Evolutionary conservation across 2,329 filamentous ascomycete species (phyloP), one percentile per base, ranked within the genome.

Genomic region (Lachnellula suecica): DNA sequence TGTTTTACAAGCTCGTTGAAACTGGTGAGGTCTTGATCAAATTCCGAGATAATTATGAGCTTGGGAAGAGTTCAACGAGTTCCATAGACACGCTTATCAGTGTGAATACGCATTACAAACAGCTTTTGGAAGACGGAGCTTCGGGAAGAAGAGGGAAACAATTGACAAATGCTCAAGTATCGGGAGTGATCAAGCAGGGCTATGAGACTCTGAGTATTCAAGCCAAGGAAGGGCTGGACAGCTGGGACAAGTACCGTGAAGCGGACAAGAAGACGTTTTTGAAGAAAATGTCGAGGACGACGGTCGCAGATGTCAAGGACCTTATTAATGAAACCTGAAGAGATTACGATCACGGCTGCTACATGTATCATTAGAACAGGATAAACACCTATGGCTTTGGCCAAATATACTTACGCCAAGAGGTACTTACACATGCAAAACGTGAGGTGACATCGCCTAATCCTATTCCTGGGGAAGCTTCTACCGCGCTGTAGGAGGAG

Each of bases 1-100:
- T 99, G 0, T 97, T 99, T 73, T 99, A 99, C 81, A 99, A 99
- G 72, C 82, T 97, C 2, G 91, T 97, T 23, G 94, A 99, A 71
- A 89, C 87, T 2, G 91, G 92, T 10, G 90, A 96, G 44, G 81
- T 90, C 11, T 79, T 97, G 20, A 74, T 79, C 27, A 91, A 89
- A 66, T 96, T 97, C 72, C 84, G 90, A 37, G 84, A 91, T 57
- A 86, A 82, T 9, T 97, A 94, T 69, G 72, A 74, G 4, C 71
- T 87, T 15, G 74, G 72, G 2, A 81, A 78, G 54, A 71, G 82
- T 42, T 71, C 77, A 20, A 82, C 79, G 42, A 88, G 80, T 71
- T 89, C 89, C 3, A 94, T 97, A 64, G 87, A 90, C 44, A 95
- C 89, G 1, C 78, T 97, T 25, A 85, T 96, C 51, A 89, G 81